Evolutionary conservation across 2,329 filamentous ascomycete species (phyloP).

Genomic region (Xylaria sp.): DNA sequence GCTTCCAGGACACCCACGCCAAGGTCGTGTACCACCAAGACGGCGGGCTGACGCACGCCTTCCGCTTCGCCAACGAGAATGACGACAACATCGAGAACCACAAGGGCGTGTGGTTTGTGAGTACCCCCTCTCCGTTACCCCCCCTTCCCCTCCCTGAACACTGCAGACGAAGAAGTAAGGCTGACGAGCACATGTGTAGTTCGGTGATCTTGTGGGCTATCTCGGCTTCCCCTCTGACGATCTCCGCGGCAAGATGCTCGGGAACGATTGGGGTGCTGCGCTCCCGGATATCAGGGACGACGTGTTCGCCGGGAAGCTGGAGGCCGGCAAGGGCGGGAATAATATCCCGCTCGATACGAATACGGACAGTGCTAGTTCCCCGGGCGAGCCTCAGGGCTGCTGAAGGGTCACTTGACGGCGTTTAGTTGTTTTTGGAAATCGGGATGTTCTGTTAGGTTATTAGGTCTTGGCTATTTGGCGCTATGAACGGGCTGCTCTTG

Average conservation of each 20-base stretch:
- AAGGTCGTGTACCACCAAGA: conserved; percentile 43
- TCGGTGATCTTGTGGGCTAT: conserved; percentile 16
- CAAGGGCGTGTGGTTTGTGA: conserved; percentile 35
- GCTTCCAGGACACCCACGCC: conserved; percentile 38
- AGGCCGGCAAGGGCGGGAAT: conserved; percentile 19
- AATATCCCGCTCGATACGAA: conserved; percentile 18
- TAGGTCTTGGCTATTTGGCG: too few species aligned
- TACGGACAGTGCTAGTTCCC: conserved; percentile 18
- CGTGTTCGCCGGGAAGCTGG: conserved; percentile 11
- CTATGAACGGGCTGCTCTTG: too few species aligned
- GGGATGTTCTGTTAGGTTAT: too few species aligned
- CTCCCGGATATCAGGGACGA: conserved; percentile 18
- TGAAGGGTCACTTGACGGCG: not conserved
- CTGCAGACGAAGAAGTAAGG: not conserved
- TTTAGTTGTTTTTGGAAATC: not conserved
- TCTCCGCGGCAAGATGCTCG: conserved; percentile 18
- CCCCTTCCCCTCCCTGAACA: not conserved
- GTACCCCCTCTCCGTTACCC: not conserved
- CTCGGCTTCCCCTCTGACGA: conserved; percentile 18
- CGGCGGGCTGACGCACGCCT: conserved; percentile 37
- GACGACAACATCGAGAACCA: conserved; percentile 41
- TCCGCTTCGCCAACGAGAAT: conserved; percentile 37
- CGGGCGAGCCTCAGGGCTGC: conserved; percentile 22
- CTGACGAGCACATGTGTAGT: not conserved
- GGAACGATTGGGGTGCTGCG: conserved; percentile 19